A percentile compares a stretch with the other conserved stretches of the same genome.
phyloP scores from a whole-genome alignment of 805 yeast species.

The Ogataea naganishii region DNA sequence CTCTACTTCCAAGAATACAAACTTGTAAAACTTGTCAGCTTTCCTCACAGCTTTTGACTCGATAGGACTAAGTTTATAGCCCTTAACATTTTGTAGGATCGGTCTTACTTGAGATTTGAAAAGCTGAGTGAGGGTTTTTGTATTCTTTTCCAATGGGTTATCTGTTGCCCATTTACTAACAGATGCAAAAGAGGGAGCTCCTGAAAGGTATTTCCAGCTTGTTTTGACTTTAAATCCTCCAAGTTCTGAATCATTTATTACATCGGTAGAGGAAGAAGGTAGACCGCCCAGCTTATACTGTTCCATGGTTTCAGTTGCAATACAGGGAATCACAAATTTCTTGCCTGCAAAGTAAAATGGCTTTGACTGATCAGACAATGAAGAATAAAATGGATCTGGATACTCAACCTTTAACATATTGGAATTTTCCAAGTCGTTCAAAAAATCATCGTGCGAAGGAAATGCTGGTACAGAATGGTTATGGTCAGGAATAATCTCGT shows the following conservation, averaged over 20 bases:
- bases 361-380: slow-evolving; percentile 37
- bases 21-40: slow-evolving; percentile 30
- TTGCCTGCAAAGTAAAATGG: slow-evolving; percentile 66
- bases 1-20: slow-evolving; percentile 61
- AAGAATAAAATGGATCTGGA: slow-evolving; percentile 55
- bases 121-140: slow-evolving; percentile 8
- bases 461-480: too few species aligned
- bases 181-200: slow-evolving; percentile 39
- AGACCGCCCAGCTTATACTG: slow-evolving; percentile 5
- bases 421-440: slow-evolving; percentile 27
- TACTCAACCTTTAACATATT: slow-evolving; percentile 48
- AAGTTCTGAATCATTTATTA: too few species aligned
- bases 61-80: slow-evolving; percentile 29
- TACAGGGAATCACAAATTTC: slow-evolving; percentile 39
- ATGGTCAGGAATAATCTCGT: too few species aligned
- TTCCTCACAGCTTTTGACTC: slow-evolving; percentile 20
- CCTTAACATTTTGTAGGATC: slow-evolving; percentile 30
- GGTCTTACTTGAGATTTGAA: slow-evolving; percentile 44
- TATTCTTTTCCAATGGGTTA: slow-evolving; percentile 8
- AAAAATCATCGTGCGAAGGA: slow-evolving; percentile 8
- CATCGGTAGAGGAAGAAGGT: slow-evolving; percentile 5
- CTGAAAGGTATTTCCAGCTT: slow-evolving; percentile 36
- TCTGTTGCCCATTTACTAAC: slow-evolving; percentile 27
- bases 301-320: slow-evolving; percentile 19
- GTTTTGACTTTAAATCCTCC: slow-evolving; percentile 3